phyloP scores from a whole-genome alignment of 2,329 filamentous ascomycete species.

The Colletotrichum somersetense region DNA sequence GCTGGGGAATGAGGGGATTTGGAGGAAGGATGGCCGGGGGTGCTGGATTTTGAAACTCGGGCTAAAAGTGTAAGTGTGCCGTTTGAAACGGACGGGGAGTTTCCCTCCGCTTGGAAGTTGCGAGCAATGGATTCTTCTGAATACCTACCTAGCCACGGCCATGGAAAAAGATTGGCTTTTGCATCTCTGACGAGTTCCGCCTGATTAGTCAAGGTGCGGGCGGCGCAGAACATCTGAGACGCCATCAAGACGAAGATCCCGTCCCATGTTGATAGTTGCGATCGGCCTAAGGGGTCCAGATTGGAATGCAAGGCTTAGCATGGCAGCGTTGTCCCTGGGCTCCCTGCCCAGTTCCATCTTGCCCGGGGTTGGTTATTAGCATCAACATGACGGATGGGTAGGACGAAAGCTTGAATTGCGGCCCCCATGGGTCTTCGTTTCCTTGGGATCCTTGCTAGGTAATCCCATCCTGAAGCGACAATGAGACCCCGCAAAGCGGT shows the following conservation, averaged over 20 bases:
- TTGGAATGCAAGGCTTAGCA: not conserved
- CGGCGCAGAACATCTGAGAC: slow-evolving; percentile 30
- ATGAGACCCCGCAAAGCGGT: not conserved
- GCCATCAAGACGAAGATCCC: slow-evolving; percentile 16
- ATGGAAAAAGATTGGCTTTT: slow-evolving; percentile 14
- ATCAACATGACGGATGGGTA: not conserved
- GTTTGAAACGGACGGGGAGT: slow-evolving; percentile 28
- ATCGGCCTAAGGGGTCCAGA: slow-evolving; percentile 22
- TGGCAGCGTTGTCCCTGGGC: not conserved
- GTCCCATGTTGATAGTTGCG: slow-evolving; percentile 20
- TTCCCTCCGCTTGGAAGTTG: slow-evolving; percentile 16
- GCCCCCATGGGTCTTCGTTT: not conserved
- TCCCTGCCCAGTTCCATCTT: not conserved
- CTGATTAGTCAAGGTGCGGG: slow-evolving; percentile 27
- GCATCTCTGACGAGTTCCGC: not conserved
- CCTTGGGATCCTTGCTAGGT: no score
- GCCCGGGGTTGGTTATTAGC: not conserved
- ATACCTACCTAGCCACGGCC: not conserved
- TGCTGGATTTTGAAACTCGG: slow-evolving; percentile 24
- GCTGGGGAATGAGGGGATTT: slow-evolving; percentile 27
- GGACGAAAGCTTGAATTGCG: not conserved
- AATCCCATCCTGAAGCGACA: slow-evolving; percentile 1
- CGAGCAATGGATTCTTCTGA: not conserved
- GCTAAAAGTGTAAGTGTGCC: slow-evolving; percentile 16
- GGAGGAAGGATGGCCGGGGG: slow-evolving; percentile 24